Evolutionary conservation across 768 basidiomycete genomes (phyloP).

Genomic region (Rhodocollybia butyracea): DNA sequence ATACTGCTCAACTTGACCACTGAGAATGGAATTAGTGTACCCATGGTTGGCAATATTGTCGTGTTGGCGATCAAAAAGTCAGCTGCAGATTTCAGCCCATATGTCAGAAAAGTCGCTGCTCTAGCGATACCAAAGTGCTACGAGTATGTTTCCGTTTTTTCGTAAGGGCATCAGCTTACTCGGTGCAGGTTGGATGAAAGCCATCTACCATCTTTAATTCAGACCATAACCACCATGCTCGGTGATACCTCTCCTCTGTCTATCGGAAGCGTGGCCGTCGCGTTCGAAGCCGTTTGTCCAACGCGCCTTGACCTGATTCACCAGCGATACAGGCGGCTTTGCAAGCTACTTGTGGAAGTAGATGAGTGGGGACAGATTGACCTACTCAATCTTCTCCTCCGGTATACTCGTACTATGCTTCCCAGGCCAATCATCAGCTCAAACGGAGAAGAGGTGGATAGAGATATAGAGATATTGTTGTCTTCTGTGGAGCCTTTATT

Average conservation of each 20-base stretch:
- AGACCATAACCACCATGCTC: conserved; percentile 60
- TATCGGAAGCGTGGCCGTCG: conserved; percentile 80
- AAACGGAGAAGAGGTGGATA: conserved; percentile 60
- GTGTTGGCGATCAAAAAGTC: conserved; percentile 90
- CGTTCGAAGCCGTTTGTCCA: conserved; percentile 87
- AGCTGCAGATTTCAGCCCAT: conserved; percentile 88
- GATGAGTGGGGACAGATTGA: conserved; percentile 97
- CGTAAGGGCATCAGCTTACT: too few relatives aligned
- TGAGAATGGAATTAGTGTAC: too few relatives aligned
- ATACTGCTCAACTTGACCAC: too few relatives aligned
- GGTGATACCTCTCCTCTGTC: conserved; percentile 83
- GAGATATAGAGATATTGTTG: conserved; percentile 74
- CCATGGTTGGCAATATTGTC: conserved; percentile 83
- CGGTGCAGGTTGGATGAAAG: conserved; percentile 72
- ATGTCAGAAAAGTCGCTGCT: conserved; percentile 91
- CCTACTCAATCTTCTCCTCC: conserved; percentile 69
- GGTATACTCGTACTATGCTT: conserved; percentile 86
- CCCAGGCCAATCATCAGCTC: conserved; percentile 47
- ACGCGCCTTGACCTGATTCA: conserved; percentile 86
- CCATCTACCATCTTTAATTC: conserved; percentile 69
- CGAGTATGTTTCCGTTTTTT: conserved; percentile 52
- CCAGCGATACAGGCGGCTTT: conserved; percentile 81
- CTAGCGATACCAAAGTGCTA: conserved; percentile 86
- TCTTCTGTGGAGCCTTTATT: conserved; percentile 73
- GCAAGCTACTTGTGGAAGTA: conserved; percentile 79